Evolutionary conservation across 768 basidiomycete genomes (phyloP), one percentile per base, ranked within the genome.

Genomic region (Leccinum pellstonianum): DNA sequence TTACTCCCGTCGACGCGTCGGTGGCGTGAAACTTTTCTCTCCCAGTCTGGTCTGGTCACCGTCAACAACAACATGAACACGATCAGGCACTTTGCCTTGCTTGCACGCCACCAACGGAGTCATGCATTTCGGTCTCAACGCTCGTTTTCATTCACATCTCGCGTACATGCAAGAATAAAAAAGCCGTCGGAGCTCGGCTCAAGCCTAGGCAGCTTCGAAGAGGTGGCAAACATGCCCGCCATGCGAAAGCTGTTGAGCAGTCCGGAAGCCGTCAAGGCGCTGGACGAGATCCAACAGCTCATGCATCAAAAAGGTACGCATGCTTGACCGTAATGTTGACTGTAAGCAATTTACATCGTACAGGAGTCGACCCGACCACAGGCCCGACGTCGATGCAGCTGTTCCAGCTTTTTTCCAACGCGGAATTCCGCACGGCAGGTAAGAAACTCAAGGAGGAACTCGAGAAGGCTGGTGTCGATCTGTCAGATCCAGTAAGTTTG

Each of bases 391-490:
- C 76, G 10, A 70, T 81, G 55, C 80, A 85, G 59, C 76, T 88
- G 75, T 70, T 87, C 57, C 83, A 80, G 62, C 74, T 90, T 52
- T 73, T 81, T 27, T 70, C 78, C 31, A 84, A 78, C 61, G 65
- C 81, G 1, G 83, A 83, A 58, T 86, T 88, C 59, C 76, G 81
- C 57, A 75, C 71, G 46, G 81, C 79, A 25, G 76, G 80, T 31
- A 75, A 75, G 62, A 73, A 72, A 43, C 74, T 86, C 6, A 73
- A 77, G 54, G 77, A 77, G 14, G 84, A 83, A 58, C 68, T 88
- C 61, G 67, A 81, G 54, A 83, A 83, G 35, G 84, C 85, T 21
- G 88, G 86, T 5, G 68, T 90, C n/a, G 82, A 88, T 66, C 56
- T 86, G 37, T 71, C 70, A 37, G 80, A 83, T 51, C 79, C 83